Conservation (phyloP, 305 asterid species). For the Salvia sclarea region DNA sequence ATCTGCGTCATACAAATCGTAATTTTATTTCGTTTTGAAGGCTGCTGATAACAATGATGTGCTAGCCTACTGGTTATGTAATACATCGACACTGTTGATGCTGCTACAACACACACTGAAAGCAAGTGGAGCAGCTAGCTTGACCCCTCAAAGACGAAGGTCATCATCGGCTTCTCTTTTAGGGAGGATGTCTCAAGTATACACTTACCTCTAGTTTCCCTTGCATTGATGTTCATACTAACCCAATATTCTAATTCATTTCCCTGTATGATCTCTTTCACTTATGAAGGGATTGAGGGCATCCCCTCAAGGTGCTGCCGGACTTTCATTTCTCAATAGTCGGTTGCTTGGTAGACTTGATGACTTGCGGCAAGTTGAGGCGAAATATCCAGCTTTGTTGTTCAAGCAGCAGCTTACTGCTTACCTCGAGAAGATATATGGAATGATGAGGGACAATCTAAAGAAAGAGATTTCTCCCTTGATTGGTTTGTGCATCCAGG, state of each 20-base stretch:
- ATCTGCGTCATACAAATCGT: constrained; percentile 28
- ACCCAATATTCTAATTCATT: constrained; percentile 22
- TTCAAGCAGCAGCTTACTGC: constrained; percentile 99
- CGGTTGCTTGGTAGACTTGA: constrained; percentile 90
- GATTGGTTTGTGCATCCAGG: constrained; percentile 99
- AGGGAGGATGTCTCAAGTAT: constrained; percentile 98
- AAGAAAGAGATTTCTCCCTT: constrained; percentile 96
- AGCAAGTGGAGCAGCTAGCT: constrained; percentile 96
- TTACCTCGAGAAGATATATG: constrained; percentile 98
- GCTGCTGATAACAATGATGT: constrained; percentile 84
- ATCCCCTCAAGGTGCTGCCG: constrained; percentile 94
- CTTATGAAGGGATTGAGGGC: constrained; percentile 76
- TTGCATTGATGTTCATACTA: constrained; percentile 25
- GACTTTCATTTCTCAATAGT: constrained; percentile 81
- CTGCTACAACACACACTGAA: constrained; percentile 97
- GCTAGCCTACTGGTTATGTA: constrained; percentile 92
- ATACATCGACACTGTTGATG: constrained; percentile 89
- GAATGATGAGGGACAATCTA: constrained; percentile 90
- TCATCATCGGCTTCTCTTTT: constrained; percentile 95
- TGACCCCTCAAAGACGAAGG: constrained; percentile 96
- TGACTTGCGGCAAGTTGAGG: constrained; percentile 97
- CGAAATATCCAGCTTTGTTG: constrained; percentile 96
- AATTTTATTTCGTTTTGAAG: constrained; percentile 43
- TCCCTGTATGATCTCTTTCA: constrained; percentile 27
- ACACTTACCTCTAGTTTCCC: constrained; percentile 31